Evolutionary conservation across 1,284 basidiomycete species (phyloP), one percentile per base, ranked within the genome.

Genomic region (Moesziomyces sp.): DNA sequence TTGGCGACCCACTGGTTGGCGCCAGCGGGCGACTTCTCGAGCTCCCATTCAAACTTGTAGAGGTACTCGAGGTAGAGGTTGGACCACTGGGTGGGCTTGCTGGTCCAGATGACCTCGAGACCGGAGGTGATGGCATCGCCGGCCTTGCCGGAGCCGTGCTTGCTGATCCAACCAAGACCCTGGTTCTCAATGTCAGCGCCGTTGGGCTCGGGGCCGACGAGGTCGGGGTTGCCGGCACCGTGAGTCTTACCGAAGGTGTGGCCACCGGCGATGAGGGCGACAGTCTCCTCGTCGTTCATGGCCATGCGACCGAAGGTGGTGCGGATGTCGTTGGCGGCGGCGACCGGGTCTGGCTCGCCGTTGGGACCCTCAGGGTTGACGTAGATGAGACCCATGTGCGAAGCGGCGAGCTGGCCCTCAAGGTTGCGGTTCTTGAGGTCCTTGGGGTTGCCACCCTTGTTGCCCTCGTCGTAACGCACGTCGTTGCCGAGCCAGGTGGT

Each of bases 51-150:
- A 35, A 63, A 69, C 67, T 69, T 53, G 43, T 58, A 69, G 52
- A 69, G 67, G 67, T 69, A 69, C 60, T 69, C 53, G 67, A 69
- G 67, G 53, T 69, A 69, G 57, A 63, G 61, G 50, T 69, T 69
- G 57, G 52, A 50, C 67, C 67, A 69, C 57, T 69, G 52, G 60
- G 67, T 69, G 42, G 67, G 67, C 57, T 63, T 69, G 60, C 57
- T 63, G 49, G 67, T 69, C 67, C 67, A 69, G 26, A 64, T 49
- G 44, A 69, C 67, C 52, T 69, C 67, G 33, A 44, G 30, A 52
- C 67, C 67, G 5, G 67, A 69, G 26, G 67, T 69, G 52, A 40
- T 69, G 42, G 67, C 60, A 13, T 69, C 60, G 46, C 52, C 56
- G 19, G 30, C 60, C 60, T 69, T 69, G 30, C 67, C 67, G 14